Evolutionary conservation across 2,329 filamentous ascomycete genomes (phyloP), one percentile per base, ranked within the genome.

Genomic region (Cryphonectria parasitica): DNA sequence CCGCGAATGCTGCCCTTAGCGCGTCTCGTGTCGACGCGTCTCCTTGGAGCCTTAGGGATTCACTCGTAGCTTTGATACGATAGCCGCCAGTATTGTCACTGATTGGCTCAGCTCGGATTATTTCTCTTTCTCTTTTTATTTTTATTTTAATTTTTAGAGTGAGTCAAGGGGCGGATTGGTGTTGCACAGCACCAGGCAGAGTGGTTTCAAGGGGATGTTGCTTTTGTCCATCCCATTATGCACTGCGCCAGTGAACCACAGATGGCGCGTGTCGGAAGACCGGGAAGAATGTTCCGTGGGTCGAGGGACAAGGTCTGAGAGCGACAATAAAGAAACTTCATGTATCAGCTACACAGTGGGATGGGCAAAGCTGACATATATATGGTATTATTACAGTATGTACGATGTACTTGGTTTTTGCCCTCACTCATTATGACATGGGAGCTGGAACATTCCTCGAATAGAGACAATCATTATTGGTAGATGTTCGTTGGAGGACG

Each of bases 1-100:
- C 75, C 31, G 77, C 75, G 17, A 79, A 56, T 28, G 28, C 28
- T 31, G 77, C 22, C 76, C 74, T n/a, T 74, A 73, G 39, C 75
- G 68, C 69, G 64, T 71, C 67, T 34, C 56, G 56, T 64, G 36
- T 64, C 36, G 70, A 66, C 54, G 63, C 39, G 36, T 64, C 43
- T 66, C 52, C 52, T n/a, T 25, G 19, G 31, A 28, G n/a, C 15
- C 5, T 22, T 28, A 6, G 19, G 28, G 22, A 45, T 41, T 41
- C 19, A 58, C n/a, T 56, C 19, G 49, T 19, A 15, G 22, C 8
- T 31, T 36, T 17, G 22, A 49, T 61, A 34, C 19, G 22, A 39
- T n/a, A 0, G 31, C 22, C 58, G 31, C 34, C 28, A 25, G 17
- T 28, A 13, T 36, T 45, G 36, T 65, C 45, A 66, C 62, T 65